Conservation (phyloP, 2,329 filamentous ascomycete genomes). For the Delphinella strobiligena region DNA sequence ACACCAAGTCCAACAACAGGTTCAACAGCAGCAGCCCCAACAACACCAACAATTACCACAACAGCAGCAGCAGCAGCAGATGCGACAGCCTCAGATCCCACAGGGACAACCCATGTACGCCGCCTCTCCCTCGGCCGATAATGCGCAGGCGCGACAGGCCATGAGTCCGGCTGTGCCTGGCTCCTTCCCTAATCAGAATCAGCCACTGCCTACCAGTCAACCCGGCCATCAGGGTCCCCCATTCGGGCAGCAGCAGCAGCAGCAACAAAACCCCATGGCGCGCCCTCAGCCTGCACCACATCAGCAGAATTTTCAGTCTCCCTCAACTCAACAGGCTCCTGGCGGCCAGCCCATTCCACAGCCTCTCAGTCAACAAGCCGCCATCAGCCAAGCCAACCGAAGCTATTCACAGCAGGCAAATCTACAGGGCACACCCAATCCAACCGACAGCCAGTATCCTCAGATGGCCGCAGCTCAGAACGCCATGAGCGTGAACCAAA, state of each 20-base stretch:
- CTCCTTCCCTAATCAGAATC: constrained; percentile 8
- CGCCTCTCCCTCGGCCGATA: constrained; percentile 2
- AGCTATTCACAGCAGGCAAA: constrained; percentile 10
- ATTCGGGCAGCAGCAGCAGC: constrained; percentile 5
- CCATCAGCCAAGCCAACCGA: constrained; percentile 10
- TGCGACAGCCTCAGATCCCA: constrained; percentile 8
- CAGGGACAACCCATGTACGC: constrained; percentile 7
- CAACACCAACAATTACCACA: constrained; percentile 6
- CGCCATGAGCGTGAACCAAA: constrained; percentile 36
- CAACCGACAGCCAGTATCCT: constrained; percentile 11
- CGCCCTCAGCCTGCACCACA: constrained; percentile 8
- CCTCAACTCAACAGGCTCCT: constrained; percentile 13
- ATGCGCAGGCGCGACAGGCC: not conserved
- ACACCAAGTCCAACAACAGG: constrained; percentile 2
- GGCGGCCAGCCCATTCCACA: constrained; percentile 14
- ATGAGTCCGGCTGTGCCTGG: constrained; percentile 1
- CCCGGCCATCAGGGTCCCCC: constrained; percentile 18
- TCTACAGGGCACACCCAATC: constrained; percentile 11
- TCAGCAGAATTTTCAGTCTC: constrained; percentile 17
- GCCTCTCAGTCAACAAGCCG: constrained; percentile 13
- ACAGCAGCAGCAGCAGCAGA: constrained; percentile 1
- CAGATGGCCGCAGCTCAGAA: constrained; percentile 10
- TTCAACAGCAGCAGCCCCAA: constrained; percentile 11
- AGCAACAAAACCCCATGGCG: constrained; percentile 9
- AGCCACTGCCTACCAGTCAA: constrained; percentile 8